Conservation (phyloP, 768 basidiomycete species). For the Amanita fuliginea region DNA sequence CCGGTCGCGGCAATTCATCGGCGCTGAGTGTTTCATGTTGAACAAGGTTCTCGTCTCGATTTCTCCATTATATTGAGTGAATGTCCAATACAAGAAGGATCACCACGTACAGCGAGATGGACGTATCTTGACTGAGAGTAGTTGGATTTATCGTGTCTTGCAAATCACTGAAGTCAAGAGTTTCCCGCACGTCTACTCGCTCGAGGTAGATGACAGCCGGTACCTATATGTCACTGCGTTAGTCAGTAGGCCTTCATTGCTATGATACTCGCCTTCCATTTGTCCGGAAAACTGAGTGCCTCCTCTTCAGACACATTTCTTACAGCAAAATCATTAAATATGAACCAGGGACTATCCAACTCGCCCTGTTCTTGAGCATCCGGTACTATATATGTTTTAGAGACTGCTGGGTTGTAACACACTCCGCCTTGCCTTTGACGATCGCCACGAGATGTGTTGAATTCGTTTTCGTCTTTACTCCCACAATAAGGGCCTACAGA, state of each 20-base stretch:
- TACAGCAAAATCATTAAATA: conserved; percentile 97
- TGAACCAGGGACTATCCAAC: conserved; percentile 60
- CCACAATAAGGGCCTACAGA: conserved; percentile 65
- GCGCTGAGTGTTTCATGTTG: conserved; percentile 66
- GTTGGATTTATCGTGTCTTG: conserved; percentile 58
- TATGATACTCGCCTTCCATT: conserved; percentile 75
- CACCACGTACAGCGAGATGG: conserved; percentile 63
- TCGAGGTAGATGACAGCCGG: conserved; percentile 91
- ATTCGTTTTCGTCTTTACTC: conserved; percentile 61
- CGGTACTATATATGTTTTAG: conserved; percentile 27
- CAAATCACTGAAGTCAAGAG: conserved; percentile 53
- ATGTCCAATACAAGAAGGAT: neutral
- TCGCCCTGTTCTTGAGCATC: conserved; percentile 39
- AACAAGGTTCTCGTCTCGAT: conserved; percentile 61
- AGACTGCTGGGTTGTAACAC: neutral
- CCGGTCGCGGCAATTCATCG: conserved; percentile 76
- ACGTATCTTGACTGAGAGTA: conserved; percentile 79
- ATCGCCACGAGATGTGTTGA: conserved; percentile 83
- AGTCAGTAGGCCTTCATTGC: conserved; percentile 8
- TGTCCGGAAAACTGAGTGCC: conserved; percentile 76
- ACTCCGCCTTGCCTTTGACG: conserved; percentile 50
- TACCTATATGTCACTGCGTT: conserved; percentile 30
- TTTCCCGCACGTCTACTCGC: conserved; percentile 46
- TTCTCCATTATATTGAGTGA: conserved; percentile 28
- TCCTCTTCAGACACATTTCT: conserved; percentile 76